Base-by-base conservation (phyloP, 2,329 filamentous ascomycete species). In the Pyrenochaeta sp. region DNA sequence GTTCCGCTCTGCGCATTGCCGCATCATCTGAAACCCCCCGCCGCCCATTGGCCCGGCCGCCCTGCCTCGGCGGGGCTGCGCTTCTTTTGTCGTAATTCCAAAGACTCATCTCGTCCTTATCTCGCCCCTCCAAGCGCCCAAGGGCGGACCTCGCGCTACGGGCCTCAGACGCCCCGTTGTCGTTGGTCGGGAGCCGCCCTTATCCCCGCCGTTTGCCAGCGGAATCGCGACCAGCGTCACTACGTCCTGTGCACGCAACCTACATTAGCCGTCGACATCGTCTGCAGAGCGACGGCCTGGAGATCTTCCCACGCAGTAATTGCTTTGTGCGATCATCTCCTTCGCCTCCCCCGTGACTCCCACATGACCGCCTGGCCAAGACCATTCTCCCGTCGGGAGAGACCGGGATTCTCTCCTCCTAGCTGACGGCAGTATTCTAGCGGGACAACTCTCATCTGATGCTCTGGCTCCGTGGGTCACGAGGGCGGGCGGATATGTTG, bases 401-500 rank as follows among this genome's bases (percentile, higher is more conserved):
- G 44, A 56, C 51, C 67, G 67, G 66, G 58, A 55, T 23, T 18
- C 17, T n/a, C 29, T 35, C 31, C 44, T 41, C 38, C 50, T 60
- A 54, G 56, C 47, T 51, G 40, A 41, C 50, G 38, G 49, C 31
- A 49, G 26, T 6, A 13, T 21, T n/a, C 22, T 30, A 39, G 37
- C 46, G 41, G 51, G 49, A 55, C 29, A 34, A 15, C n/a, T 22
- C 55, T 59, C 47, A 52, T 44, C 50, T 52, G 36, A 48, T 36
- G 32, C 61, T 63, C n/a, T n/a, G n/a, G n/a, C n/a, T 61, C 55
- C 50, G 64, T 67, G 63, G 65, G 67, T 71, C 67, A 70, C 63
- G 65, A 66, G 60, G 59, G 63, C 57, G 53, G 46, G 38, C 54
- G 50, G 48, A 43, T 56, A 45, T 42, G 35, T 55, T 54, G 50